Base-by-base conservation (phyloP, 805 yeast species). In the Clavispora santaluciae region DNA sequence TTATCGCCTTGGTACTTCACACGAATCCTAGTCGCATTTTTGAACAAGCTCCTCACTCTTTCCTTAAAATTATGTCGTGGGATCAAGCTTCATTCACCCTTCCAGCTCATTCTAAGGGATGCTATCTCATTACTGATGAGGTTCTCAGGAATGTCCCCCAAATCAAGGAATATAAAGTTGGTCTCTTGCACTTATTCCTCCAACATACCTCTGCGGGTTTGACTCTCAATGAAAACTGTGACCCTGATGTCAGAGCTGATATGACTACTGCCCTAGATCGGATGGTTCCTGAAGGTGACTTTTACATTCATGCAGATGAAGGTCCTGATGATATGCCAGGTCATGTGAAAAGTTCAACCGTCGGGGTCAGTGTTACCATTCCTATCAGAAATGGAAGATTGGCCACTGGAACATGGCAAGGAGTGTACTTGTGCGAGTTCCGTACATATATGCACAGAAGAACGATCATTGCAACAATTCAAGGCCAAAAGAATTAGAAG, bases 301-400 rank as follows among this genome's bases (percentile, higher is more conserved):
- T 61, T 26, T 83, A 81, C 50, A 53, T 72, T 35, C 90, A 81
- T 57, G 76, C 73, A 11, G 91, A 83, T 40, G 95, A 86, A 60
- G 95, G 87, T 1, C 73, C 85, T 3, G 95, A 86, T 56, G 95
- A 86, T 57, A 82, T 85, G 89, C 86, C 91, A 2, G 85, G 90
- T 0, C 95, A 86, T 59, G 79, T 81, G 38, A 81, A 84, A 55
- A 71, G 84, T 15, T 25, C 47, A 5, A 40, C 52, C 13, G 45
- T 53, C 15, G 93, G 95, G 15, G 82, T 78, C 6, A 70, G 78
- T 3, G 63, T 86, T 21, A 68, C 76, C 3, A 77, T 86, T 33
- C 95, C 95, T 2, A 84, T 86, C 36, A 57, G 71, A 17, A 75
- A 84, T 51, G 95, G 95, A 1, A 57, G 68, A 24, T 63, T 86